Evolutionary conservation across 495 filamentous ascomycete genomes (phyloP), one percentile per base, ranked within the genome.

Genomic region (Penicillium fimorum): DNA sequence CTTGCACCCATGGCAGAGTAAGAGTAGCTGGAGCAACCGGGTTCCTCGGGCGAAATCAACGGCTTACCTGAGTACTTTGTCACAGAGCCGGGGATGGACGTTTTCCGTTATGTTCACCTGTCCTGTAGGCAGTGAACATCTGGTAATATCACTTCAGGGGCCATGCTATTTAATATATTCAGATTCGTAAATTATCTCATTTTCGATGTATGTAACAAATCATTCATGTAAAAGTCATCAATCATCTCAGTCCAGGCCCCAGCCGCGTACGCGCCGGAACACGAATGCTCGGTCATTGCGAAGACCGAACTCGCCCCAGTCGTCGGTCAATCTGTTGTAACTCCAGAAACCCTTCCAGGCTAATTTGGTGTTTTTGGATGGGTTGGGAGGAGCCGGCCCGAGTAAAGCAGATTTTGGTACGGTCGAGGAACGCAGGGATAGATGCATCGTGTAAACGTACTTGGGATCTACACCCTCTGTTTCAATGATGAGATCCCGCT

Each of bases 281-380:
- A 90, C 88, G 73, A 87, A 97, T 1, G 91, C 81, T 65, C 89
- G 87, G 65, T 91, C 87, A 69, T 96, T 90, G 69, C 85, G 88
- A 57, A 93, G 72, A 17, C 81, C 78, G 72, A 97, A 97, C 71
- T 90, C 87, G 0, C 81, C 90, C 87, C 91, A 90, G 69, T 96
- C 92, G 66, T 93, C 91, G 18, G 92, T 93, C 61, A 96, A 72
- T 63, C 79, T 80, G 64, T 96, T 95, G 61, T 94, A 95, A 71
- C 86, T 92, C 87, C 90, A 96, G 71, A 88, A 96, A 0, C 90
- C 89, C 68, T 87, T 87, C 95, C 95, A 97, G 0, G 73, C 72
- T 33, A 99, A 68, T 73, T 93, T 96, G 46, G 90, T 96, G 55
- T 92, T 94, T 61, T 81, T 80, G 2, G 74, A 68, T 20, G 71